Evolutionary conservation across 1,284 basidiomycete species (phyloP).

Genomic region (Volvariella surrecta): DNA sequence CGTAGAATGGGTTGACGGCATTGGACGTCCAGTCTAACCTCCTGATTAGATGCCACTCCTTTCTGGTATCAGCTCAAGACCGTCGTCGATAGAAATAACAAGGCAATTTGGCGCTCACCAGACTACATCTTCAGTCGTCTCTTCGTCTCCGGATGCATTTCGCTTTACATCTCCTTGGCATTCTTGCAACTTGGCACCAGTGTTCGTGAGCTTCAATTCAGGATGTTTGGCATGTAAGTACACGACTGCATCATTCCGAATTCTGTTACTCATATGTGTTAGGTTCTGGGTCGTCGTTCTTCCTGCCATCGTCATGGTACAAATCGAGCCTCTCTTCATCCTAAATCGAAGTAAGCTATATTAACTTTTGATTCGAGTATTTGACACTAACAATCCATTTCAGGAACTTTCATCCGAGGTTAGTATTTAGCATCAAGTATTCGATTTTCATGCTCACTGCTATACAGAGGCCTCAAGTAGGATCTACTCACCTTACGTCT

Average conservation of each 20-base stretch:
- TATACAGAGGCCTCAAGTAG: constrained; percentile 70
- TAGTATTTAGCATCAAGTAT: too few relatives aligned
- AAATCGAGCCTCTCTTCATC: constrained; percentile 85
- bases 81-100: constrained; percentile 69
- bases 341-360: constrained; percentile 56
- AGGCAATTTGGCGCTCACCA: constrained; percentile 76
- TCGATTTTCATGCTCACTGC: too few relatives aligned
- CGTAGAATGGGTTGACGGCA: constrained; percentile 7
- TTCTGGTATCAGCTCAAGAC: constrained; percentile 74
- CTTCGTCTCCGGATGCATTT: constrained; percentile 71
- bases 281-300: constrained; percentile 67
- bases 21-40: background rate
- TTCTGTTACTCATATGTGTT: too few relatives aligned
- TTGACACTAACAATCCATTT: constrained; percentile 15
- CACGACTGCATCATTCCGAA: too few relatives aligned
- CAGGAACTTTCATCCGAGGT: constrained; percentile 56
- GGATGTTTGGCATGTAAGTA: constrained; percentile 78
- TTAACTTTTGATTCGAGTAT: too few relatives aligned
- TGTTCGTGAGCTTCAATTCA: constrained; percentile 72
- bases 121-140: constrained; percentile 81
- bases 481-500: constrained; percentile 76
- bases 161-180: constrained; percentile 74
- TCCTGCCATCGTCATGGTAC: constrained; percentile 71
- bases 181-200: constrained; percentile 70
- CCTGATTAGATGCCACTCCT: constrained; percentile 57